Conservation (phyloP, 169 alveolate genomes). For the Eimeria brunetti region DNA sequence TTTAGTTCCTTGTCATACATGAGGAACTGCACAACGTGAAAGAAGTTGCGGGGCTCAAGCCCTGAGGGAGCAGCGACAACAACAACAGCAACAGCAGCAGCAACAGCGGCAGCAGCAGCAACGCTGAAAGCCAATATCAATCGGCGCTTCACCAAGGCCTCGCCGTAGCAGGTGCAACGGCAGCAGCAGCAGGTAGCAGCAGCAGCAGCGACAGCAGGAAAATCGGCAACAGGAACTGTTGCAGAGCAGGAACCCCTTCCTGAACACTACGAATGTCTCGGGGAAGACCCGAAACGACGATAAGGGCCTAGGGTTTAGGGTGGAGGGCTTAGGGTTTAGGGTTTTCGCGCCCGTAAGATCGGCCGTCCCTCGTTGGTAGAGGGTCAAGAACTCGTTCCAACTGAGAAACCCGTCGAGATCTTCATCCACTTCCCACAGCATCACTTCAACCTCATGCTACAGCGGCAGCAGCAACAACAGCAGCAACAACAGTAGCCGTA, state of each 20-base stretch:
- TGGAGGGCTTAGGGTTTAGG: conserved; percentile 1
- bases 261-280: neutral
- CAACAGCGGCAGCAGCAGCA: conserved; percentile 38
- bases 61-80: conserved; percentile 80
- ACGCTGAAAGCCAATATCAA: neutral
- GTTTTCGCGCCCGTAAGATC: conserved; percentile 86
- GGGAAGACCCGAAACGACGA: neutral
- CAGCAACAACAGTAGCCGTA: neutral
- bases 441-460: conserved; percentile 88
- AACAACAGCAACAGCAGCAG: neutral
- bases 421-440: conserved; percentile 96
- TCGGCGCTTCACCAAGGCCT: neutral
- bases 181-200: neutral
- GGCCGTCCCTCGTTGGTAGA: conserved; percentile 93
- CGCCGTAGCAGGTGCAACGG: neutral
- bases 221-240: neutral
- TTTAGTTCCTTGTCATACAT: conserved; percentile 92
- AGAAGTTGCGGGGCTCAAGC: conserved; percentile 94
- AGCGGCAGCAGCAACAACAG: conserved; percentile 3
- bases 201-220: neutral
- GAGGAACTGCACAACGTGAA: conserved; percentile 92
- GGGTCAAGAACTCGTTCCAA: conserved; percentile 92
- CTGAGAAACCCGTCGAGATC: conserved; percentile 92
- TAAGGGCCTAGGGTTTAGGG: conserved; percentile 32
- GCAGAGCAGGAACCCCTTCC: neutral